phyloP scores from a whole-genome alignment of 2,329 filamentous ascomycete species.

The Davidsoniella neocaledoniae region DNA sequence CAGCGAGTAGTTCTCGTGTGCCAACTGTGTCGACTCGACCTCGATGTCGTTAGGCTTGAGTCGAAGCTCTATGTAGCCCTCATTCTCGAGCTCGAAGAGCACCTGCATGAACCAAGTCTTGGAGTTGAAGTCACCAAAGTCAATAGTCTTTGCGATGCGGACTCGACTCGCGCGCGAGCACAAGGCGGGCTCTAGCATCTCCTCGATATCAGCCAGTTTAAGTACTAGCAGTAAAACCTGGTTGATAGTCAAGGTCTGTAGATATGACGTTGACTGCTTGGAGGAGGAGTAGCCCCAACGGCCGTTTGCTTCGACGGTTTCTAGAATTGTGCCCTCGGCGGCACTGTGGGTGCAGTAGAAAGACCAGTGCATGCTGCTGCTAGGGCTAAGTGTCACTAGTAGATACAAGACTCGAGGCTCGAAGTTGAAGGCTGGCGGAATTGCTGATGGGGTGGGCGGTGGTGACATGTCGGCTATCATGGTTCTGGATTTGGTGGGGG shows the following conservation, averaged over 20 bases:
- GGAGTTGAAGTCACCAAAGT: slow-evolving; percentile 9
- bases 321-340: slow-evolving; percentile 2
- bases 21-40: not conserved
- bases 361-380: not conserved
- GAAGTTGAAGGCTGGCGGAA: not conserved
- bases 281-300: slow-evolving; percentile 5
- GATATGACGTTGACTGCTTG: not conserved
- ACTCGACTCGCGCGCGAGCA: slow-evolving; percentile 3
- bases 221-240: slow-evolving; percentile 1
- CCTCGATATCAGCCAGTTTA: slow-evolving; percentile 9
- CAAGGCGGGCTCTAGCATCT: slow-evolving; percentile 3
- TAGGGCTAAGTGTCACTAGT: not conserved
- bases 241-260: not conserved
- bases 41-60: not conserved
- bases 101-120: slow-evolving; percentile 12
- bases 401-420: slow-evolving; percentile 5
- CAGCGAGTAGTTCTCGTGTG: not conserved
- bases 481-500: not conserved
- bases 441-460: slow-evolving; percentile 2
- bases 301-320: not conserved
- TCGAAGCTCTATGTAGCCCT: slow-evolving; percentile 12
- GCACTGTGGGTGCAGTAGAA: not conserved
- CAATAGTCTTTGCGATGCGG: slow-evolving; percentile 5
- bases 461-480: slow-evolving; percentile 3
- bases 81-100: slow-evolving; percentile 12